Percentiles rank a stretch among this genome's conserved stretches.
Conservation (phyloP, 1,284 basidiomycete genomes). For the Boletellus deceptivus region DNA sequence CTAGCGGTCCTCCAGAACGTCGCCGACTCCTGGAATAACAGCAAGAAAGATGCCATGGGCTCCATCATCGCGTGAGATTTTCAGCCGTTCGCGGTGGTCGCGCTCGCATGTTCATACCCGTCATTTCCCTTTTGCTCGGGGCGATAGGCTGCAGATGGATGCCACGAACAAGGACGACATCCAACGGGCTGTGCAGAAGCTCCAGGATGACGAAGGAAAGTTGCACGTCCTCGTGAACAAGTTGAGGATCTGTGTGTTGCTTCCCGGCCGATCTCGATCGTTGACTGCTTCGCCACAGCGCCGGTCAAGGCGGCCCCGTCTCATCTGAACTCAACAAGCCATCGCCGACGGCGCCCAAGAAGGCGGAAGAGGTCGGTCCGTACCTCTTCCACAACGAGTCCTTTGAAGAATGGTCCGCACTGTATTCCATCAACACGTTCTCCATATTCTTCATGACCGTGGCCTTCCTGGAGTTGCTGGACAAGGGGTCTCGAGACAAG, state of each 20-base stretch:
- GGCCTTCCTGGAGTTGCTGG: constrained; percentile 73
- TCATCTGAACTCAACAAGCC: constrained; percentile 58
- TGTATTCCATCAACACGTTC: constrained; percentile 67
- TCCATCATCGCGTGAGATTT: constrained; percentile 55
- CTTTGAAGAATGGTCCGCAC: constrained; percentile 56
- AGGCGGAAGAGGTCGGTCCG: constrained; percentile 59
- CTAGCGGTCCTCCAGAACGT: constrained; percentile 60
- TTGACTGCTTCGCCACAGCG: constrained; percentile 41
- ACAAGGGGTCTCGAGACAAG: constrained; percentile 62
- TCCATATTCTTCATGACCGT: constrained; percentile 73
- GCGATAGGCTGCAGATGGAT: constrained; percentile 62
- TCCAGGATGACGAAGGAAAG: constrained; percentile 52
- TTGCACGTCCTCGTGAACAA: constrained; percentile 81
- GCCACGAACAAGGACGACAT: constrained; percentile 70
- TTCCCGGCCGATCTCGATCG: constrained; percentile 1
- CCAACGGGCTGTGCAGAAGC: constrained; percentile 46
- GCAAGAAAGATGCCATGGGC: constrained; percentile 40
- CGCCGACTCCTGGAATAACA: constrained; percentile 45
- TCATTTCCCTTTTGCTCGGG: neutral
- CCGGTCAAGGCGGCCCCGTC: constrained; percentile 66
- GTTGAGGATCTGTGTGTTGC: constrained; percentile 38
- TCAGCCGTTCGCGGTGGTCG: constrained; percentile 1
- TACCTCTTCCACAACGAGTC: constrained; percentile 68
- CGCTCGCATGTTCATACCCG: neutral
- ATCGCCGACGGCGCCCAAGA: constrained; percentile 54